Base-by-base conservation (phyloP, 345 rosid species). In the Hypericum perforatum region DNA sequence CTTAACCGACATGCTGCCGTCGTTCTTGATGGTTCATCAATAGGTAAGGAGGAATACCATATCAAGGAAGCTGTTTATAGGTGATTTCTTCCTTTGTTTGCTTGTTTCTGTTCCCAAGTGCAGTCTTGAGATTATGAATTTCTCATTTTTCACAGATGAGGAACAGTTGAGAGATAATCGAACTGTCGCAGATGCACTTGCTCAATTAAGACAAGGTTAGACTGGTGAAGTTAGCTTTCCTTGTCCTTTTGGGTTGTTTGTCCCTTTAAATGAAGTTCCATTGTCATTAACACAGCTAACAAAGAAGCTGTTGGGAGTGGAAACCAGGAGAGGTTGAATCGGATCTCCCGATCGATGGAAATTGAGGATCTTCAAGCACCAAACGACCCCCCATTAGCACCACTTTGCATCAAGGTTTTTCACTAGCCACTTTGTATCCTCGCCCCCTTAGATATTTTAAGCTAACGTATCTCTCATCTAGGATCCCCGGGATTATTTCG, bases 401-500 rank as follows among this genome's bases (percentile, higher is more conserved):
- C 77, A 7, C 89, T 88, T 48, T 78, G 76, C 70, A 88, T 85
- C 56, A 85, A 92, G 94, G 88, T 87, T 58, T 36, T 62, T 61
- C 56, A 54, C 46, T 60, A 12, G 37, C 15, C 37, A 38, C 55
- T 40, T 13, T 47, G 22, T 70, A 53, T 55, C n/a, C 60, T 45
- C 51, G 5, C 16, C 54, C 52, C 10, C 7, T 29, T 53, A 41
- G 45, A 14, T 22, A 16, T 16, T 32, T 37, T 62, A 38, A 54
- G n/a, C 14, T 53, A 54, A 37, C 39, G 7, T 56, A 60, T 56
- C 64, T 40, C 22, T 22, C 66, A 70, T 69, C 63, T 72, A 87
- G 98, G 92, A 91, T 71, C 92, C 95, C 40, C 82, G 98, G 56
- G 98, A 91, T 52, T 91, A 91, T 74, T 91, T 91, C 64, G 96